Base-by-base conservation (phyloP, 2,329 filamentous ascomycete genomes). In the Fusarium citri region DNA sequence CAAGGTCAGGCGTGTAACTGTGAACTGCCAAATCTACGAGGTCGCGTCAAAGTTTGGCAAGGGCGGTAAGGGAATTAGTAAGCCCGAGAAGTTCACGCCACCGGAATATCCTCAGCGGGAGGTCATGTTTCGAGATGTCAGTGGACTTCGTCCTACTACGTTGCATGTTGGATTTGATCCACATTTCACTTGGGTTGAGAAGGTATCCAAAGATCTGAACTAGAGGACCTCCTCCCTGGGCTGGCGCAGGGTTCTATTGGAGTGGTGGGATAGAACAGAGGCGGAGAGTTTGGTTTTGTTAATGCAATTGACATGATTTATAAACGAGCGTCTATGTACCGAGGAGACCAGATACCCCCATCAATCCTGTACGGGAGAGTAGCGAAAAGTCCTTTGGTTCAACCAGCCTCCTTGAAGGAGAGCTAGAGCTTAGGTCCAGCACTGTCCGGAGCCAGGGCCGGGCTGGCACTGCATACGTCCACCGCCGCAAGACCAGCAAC, bases 391-490 rank as follows among this genome's bases (percentile, higher is more conserved):
- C 20, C 9, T 43, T 25, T 5, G 1, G 20, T 16, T 16, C 20
- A 16, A 6, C 6, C 15, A 8, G 22, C 9, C 41, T 12, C n/a
- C 37, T 41, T 41, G 14, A 20, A n/a, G 6, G n/a, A 41, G 11
- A 43, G 9, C 41, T 18, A 7, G 3, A 18, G n/a, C 16, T 41
- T 42, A 53, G 4, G 49, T 58, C 55, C 55, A 58, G 55, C 55
- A 58, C 55, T 58, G 49, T 55, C 55, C 55, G 10, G 55, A 58
- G 30, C 55, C 55, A 26, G 55, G 55, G 1, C 55, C 53, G 0
- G 57, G 15, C 18, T 37, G 14, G 26, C 62, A 64, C 53, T 65
- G 62, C 41, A 46, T 64, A 9, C 62, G 45, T 9, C 60, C 60
- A 4, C 62, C 59, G 1, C 25, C 23, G 12, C 62, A 65, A 15